phyloP scores from a whole-genome alignment of 1,284 basidiomycete genomes.

The Anthracocystis setariae region DNA sequence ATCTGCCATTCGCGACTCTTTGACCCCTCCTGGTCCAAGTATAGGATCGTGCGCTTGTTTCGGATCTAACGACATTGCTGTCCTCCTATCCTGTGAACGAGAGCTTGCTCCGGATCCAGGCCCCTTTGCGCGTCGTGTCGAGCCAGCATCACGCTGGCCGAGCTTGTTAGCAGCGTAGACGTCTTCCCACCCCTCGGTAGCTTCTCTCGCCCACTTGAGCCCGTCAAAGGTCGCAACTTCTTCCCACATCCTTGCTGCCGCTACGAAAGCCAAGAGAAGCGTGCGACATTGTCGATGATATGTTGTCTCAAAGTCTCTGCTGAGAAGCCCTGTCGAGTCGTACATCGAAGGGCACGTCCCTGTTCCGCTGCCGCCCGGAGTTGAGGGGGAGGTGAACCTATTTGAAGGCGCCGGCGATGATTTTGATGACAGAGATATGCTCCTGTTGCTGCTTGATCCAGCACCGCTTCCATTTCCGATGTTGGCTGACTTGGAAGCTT shows the following conservation, averaged over 20 bases:
- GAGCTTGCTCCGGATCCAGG: conserved; percentile 3
- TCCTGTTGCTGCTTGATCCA: conserved; percentile 20
- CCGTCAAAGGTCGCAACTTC: conserved; percentile 60
- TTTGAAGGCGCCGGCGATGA: conserved; percentile 27
- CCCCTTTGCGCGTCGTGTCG: conserved; percentile 22
- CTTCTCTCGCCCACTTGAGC: conserved; percentile 55
- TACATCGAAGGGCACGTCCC: conserved; percentile 24
- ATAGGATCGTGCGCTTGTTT: conserved; percentile 33
- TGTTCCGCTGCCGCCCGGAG: conserved; percentile 11
- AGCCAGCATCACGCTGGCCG: conserved; percentile 16
- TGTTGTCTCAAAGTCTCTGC: conserved; percentile 55
- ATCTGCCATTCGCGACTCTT: conserved; percentile 33
- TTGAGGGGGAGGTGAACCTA: conserved; percentile 18
- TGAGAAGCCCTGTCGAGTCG: conserved; percentile 42
- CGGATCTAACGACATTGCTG: conserved; percentile 19
- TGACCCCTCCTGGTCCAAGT: conserved; percentile 29
- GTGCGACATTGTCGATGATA: conserved; percentile 55
- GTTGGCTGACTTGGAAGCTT: conserved; percentile 16
- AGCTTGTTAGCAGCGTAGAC: conserved; percentile 30
- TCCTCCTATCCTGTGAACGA: conserved; percentile 22
- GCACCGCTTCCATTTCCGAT: conserved; percentile 13
- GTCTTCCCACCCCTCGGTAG: conserved; percentile 55
- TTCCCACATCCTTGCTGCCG: conserved; percentile 52
- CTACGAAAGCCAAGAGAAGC: conserved; percentile 45
- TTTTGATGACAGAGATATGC: conserved; percentile 38